Evolutionary conservation across 192 early-diverging fungal genomes (phyloP).

Genomic region (Podila verticillata): DNA sequence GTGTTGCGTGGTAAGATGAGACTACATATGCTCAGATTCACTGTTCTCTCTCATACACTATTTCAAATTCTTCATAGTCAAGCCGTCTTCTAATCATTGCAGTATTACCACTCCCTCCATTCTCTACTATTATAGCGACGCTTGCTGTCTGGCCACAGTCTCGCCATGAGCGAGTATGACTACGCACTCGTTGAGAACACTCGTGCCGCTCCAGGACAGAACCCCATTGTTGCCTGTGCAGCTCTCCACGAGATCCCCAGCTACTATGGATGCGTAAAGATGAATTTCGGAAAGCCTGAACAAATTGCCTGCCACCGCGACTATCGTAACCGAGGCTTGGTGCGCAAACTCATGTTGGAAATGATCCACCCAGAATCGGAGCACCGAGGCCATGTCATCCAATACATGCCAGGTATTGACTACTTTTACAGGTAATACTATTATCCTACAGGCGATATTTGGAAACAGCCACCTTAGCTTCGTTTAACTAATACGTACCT

Average conservation of each 20-base stretch:
- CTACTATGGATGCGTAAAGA: neutral
- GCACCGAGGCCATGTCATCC: slow-evolving; percentile 19
- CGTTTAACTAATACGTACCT: neutral
- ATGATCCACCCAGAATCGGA: slow-evolving; percentile 49
- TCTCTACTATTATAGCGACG: slow-evolving; percentile 2
- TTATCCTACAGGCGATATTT: neutral
- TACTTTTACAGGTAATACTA: slow-evolving; percentile 30
- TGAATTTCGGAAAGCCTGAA: slow-evolving; percentile 3
- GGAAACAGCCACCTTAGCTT: neutral
- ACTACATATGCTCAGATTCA: neutral
- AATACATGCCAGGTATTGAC: slow-evolving; percentile 25
- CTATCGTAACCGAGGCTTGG: slow-evolving; percentile 21
- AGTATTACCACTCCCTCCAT: no score
- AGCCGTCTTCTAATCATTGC: neutral
- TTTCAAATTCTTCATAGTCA: neutral
- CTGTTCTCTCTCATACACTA: neutral
- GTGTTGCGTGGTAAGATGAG: no score
- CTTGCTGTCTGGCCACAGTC: neutral
- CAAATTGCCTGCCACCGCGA: neutral
- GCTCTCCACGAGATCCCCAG: neutral
- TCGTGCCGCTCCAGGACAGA: neutral
- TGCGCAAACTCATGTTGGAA: slow-evolving; percentile 16
- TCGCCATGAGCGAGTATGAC: slow-evolving; percentile 5
- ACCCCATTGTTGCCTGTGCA: slow-evolving; percentile 4
- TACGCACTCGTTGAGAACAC: slow-evolving; percentile 13